Percentiles rank a stretch among this genome's conserved stretches.
Conservation (phyloP, 2,329 filamentous ascomycete genomes). For the Colletotrichum sansevieriae region DNA sequence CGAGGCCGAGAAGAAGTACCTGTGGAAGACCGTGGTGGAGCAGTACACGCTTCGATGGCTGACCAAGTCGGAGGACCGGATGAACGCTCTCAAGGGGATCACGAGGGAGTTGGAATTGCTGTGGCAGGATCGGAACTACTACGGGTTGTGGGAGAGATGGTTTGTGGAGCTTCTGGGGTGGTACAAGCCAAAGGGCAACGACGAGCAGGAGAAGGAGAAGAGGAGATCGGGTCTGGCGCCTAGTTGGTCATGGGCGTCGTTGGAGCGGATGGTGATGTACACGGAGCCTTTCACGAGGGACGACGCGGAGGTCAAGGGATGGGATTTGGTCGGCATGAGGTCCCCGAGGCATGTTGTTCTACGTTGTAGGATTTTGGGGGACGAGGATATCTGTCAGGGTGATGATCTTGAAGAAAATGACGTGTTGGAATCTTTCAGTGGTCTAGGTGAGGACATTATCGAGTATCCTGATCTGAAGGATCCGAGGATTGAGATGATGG, state of each 20-base stretch:
- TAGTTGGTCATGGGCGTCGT: conserved; percentile 38
- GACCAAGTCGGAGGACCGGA: background rate
- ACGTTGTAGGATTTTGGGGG: background rate
- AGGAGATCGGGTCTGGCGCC: conserved; percentile 12
- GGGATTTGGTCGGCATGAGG: background rate
- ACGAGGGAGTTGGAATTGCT: conserved; percentile 28
- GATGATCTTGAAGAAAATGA: background rate
- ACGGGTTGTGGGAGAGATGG: conserved; percentile 30
- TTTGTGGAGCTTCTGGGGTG: conserved; percentile 33
- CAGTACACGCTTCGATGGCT: conserved; percentile 26
- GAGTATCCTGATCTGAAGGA: conserved; percentile 9
- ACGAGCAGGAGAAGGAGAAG: background rate
- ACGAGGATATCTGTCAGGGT: background rate
- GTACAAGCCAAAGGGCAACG: conserved; percentile 7
- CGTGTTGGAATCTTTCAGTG: background rate
- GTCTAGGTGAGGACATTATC: background rate
- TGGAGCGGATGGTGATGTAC: conserved; percentile 14
- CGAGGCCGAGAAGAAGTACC: conserved; percentile 6
- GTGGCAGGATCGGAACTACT: conserved; percentile 15
- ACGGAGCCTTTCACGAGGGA: background rate
- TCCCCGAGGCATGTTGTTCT: conserved; percentile 5
- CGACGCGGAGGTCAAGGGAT: conserved; percentile 4
- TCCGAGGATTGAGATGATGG: background rate
- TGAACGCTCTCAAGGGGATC: conserved; percentile 11
- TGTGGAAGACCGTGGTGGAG: conserved; percentile 28